Evolutionary conservation across 139 green algal genomes (phyloP).

Genomic region (Nannochloris sp.): DNA sequence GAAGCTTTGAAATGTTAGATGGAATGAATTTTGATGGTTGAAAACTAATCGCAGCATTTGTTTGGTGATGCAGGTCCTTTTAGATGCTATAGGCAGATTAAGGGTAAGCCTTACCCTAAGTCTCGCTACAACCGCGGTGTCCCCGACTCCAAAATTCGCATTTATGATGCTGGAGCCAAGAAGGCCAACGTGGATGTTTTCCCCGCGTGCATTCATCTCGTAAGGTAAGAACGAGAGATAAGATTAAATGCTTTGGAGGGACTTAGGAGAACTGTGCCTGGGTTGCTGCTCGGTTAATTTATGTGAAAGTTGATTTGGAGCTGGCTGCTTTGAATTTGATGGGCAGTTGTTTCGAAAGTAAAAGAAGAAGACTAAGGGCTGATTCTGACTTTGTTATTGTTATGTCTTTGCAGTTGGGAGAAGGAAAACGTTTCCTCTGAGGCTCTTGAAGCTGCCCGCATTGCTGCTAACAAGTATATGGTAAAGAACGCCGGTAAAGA

Average conservation of each 20-base stretch:
- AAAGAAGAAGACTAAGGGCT: too few species aligned
- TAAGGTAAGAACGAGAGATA: constrained; percentile 62
- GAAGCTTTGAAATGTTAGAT: not conserved
- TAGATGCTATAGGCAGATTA: constrained; percentile 95
- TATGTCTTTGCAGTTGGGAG: constrained; percentile 70
- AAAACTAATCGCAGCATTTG: too few species aligned
- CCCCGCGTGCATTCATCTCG: constrained; percentile 92
- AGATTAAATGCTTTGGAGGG: too few species aligned
- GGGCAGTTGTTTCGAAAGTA: too few species aligned
- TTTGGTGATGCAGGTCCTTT: constrained; percentile 53
- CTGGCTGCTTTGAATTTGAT: too few species aligned
- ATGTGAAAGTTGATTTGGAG: too few species aligned
- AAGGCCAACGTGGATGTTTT: constrained; percentile 86
- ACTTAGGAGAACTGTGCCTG: not conserved
- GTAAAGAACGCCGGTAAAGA: constrained; percentile 96
- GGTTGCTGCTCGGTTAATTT: too few species aligned
- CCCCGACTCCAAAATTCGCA: constrained; percentile 98
- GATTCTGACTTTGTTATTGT: not conserved
- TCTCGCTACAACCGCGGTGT: constrained; percentile 97
- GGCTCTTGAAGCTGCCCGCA: constrained; percentile 93
- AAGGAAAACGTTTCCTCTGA: constrained; percentile 85
- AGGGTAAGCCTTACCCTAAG: constrained; percentile 99
- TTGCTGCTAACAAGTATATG: constrained; percentile 99
- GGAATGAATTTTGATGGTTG: not conserved
- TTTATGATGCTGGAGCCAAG: constrained; percentile 98